Evolutionary conservation across 108 stramenopile genomes (phyloP).

Genomic region (Pseudonitzschia multiseries): DNA sequence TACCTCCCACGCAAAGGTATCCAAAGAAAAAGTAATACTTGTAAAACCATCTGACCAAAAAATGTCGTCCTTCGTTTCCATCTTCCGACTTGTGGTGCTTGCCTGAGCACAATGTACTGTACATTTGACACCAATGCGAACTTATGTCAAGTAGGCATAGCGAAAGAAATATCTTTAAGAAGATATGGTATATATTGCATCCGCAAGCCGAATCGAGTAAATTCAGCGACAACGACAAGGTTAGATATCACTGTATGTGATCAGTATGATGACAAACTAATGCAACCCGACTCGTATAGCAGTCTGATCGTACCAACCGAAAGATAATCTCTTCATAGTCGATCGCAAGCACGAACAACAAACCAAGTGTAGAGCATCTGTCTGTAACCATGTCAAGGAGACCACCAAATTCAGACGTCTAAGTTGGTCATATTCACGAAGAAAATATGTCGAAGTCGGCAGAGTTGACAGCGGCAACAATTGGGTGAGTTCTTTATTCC

Average conservation of each 20-base stretch:
- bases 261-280: slow-evolving; percentile 3
- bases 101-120: slow-evolving; percentile 53
- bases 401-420: slow-evolving; percentile 87
- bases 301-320: neutral
- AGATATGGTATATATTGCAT: neutral
- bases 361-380: slow-evolving; percentile 89
- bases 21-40: slow-evolving; percentile 92
- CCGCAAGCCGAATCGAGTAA: slow-evolving; percentile 3
- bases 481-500: neutral
- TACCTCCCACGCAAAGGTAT: slow-evolving; percentile 91
- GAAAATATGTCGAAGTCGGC: neutral
- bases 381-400: slow-evolving; percentile 98
- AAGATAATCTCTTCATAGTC: slow-evolving; percentile 10
- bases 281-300: neutral
- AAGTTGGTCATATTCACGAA: neutral
- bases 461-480: neutral
- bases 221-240: neutral
- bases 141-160: slow-evolving; percentile 75
- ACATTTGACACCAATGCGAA: slow-evolving; percentile 97
- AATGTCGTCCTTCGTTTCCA: slow-evolving; percentile 80
- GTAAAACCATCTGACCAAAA: slow-evolving; percentile 92
- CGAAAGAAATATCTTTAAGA: slow-evolving; percentile 40
- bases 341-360: slow-evolving; percentile 16
- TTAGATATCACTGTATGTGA: too few relatives aligned
- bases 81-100: slow-evolving; percentile 94